These are phyloP conservation scores for Madurella mycetomatis DNA, from an alignment of 2,329 filamentous ascomycete species.

Conservation along the genomic window DNA sequence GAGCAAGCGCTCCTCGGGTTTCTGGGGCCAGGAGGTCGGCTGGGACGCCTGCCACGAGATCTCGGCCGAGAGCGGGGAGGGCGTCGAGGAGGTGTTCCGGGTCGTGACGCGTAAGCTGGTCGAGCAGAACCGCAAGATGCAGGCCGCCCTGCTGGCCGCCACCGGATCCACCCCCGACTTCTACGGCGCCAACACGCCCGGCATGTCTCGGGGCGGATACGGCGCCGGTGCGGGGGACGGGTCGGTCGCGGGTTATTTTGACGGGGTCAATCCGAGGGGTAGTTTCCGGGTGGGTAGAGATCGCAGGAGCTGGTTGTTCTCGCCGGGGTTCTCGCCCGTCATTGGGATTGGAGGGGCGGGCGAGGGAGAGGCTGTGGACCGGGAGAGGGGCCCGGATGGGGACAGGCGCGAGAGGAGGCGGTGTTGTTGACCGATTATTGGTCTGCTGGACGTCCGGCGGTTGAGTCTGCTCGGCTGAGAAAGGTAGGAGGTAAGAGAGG, in stretches of 20 bases:
- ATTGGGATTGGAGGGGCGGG: slow-evolving; percentile 4
- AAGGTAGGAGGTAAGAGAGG: not conserved
- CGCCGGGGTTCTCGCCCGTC: slow-evolving; percentile 46
- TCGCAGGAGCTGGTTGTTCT: slow-evolving; percentile 56
- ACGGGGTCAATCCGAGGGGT: slow-evolving; percentile 42
- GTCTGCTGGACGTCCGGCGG: not conserved
- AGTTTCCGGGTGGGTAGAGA: slow-evolving; percentile 57
- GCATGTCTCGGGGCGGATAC: slow-evolving; percentile 4
- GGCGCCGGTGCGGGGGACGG: slow-evolving; percentile 1
- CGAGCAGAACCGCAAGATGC: slow-evolving; percentile 60
- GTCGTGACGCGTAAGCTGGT: slow-evolving; percentile 60
- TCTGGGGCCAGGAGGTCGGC: slow-evolving; percentile 88
- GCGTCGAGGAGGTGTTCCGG: slow-evolving; percentile 93
- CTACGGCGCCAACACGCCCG: slow-evolving; percentile 19
- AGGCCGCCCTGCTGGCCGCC: slow-evolving; percentile 54
- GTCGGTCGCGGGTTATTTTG: slow-evolving; percentile 41
- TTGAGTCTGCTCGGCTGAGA: not conserved
- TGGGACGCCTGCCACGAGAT: slow-evolving; percentile 99
- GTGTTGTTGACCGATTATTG: slow-evolving; percentile 6
- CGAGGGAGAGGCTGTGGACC: not conserved
- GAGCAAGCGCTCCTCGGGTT: slow-evolving; percentile 65
- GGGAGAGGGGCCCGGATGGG: not conserved
- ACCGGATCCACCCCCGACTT: slow-evolving; percentile 45
- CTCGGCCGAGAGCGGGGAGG: slow-evolving; percentile 87
- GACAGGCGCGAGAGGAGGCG: not conserved